Base-by-base conservation (phyloP, 2,329 filamentous ascomycete species). In the Phoma sp. region DNA sequence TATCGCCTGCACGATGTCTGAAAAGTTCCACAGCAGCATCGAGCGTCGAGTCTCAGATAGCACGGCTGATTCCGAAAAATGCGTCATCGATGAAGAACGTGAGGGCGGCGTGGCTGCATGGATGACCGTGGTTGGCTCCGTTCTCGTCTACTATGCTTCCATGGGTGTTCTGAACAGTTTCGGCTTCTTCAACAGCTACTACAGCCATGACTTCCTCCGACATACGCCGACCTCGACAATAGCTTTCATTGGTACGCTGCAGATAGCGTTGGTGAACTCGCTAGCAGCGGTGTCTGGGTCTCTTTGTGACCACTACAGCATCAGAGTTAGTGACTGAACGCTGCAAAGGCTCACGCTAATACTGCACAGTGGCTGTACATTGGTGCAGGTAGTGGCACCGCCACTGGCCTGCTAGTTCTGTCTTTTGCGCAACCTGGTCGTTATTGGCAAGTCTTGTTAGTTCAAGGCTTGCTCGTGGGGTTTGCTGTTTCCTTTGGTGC, bases 281-380 rank as follows among this genome's bases (percentile, higher is more conserved):
- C 64, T 81, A 56, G 84, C 85, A 0, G 82, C 85, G 0, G 58
- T 89, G 5, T 80, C 85, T n/a, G 87, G 87, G 1, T 81, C 81
- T 15, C 40, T 87, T 0, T 89, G 83, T 61, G 88, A 90, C 64
- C 79, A 73, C 28, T 84, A 84, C 49, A 87, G 87, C 0, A 81
- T 87, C 0, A 78, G 80, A 30, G 79, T 76, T 17, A 60, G 79
- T 17, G 63, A n/a, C n/a, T 7, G 47, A 2, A 75, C 72, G 23
- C 67, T 39, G 25, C 28, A 14, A 21, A n/a, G 4, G 12, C n/a
- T 3, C 7, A 12, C 12, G 29, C 49, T 60, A 11, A 62, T 6
- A 12, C 73, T 9, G 56, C 67, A 17, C 36, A 73, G 71, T 67
- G 60, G 34, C 62, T 72, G 2, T 68, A 71, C 29, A 37, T 66